Evolutionary conservation across 169 alveolate genomes (phyloP).

Genomic region (Eimeria tenella): DNA sequence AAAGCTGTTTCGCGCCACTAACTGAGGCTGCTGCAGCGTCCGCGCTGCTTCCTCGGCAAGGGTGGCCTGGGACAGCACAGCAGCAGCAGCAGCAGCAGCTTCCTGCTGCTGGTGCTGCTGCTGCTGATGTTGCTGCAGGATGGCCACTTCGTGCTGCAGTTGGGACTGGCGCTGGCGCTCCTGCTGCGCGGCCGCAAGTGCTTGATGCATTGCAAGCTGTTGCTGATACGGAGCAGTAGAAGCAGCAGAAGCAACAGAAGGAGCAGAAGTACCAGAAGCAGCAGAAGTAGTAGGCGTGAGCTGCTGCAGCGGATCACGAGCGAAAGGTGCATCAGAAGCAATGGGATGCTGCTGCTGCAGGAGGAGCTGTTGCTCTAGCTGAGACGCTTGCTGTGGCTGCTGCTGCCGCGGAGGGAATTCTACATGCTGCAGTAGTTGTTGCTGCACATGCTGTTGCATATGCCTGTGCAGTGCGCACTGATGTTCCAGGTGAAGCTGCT

Average conservation of each 20-base stretch:
- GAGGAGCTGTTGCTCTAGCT: too few relatives aligned
- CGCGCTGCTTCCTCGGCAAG: neutral
- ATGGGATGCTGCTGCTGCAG: slow-evolving; percentile 24
- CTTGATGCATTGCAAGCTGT: slow-evolving; percentile 7
- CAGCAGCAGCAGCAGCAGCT: neutral
- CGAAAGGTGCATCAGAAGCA: neutral
- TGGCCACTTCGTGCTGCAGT: neutral
- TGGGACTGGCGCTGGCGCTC: slow-evolving; percentile 17
- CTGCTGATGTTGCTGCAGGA: slow-evolving; percentile 35
- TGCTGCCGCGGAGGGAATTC: neutral
- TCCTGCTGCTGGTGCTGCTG: slow-evolving; percentile 8
- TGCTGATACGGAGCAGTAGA: neutral
- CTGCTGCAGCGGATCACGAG: neutral
- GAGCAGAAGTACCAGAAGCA: too few relatives aligned
- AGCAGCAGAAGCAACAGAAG: neutral
- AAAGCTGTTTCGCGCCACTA: neutral
- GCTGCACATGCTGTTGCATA: neutral
- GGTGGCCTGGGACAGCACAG: neutral
- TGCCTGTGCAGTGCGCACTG: neutral
- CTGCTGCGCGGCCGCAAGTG: neutral
- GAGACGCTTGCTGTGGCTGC: neutral
- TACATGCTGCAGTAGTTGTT: neutral
- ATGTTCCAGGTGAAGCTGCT: neutral
- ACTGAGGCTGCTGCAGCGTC: slow-evolving; percentile 1
- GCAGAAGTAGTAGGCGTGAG: too few relatives aligned